Percentiles rank a stretch among this genome's conserved stretches.
These are phyloP conservation scores for Pseudogymnoascus pannorum DNA, from an alignment of 2,329 filamentous ascomycete genomes.

Conservation along the genomic window DNA sequence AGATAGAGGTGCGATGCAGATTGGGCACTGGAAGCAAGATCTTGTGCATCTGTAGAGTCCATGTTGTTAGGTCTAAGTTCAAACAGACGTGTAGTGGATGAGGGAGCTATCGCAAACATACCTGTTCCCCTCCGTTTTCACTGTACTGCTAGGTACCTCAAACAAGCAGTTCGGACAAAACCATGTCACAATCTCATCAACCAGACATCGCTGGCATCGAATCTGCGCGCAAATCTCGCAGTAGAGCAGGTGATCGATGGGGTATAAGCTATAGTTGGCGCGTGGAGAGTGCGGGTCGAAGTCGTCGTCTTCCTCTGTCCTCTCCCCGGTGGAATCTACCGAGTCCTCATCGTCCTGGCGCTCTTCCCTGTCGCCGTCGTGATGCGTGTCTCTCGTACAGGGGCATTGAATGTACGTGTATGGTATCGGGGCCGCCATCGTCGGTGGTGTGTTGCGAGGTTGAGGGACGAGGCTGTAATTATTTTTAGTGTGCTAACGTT, in stretches of 20 bases:
- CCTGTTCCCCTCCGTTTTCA: conserved; percentile 91
- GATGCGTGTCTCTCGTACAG: conserved; percentile 44
- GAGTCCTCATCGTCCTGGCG: conserved; percentile 29
- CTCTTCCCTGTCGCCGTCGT: conserved; percentile 15
- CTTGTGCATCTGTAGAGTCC: conserved; percentile 63
- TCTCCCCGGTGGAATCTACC: conserved; percentile 19
- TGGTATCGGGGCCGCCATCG: conserved; percentile 47
- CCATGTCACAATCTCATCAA: conserved; percentile 90
- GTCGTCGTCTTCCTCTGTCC: conserved; percentile 40
- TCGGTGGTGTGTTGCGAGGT: conserved; percentile 13
- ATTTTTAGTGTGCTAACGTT: neutral
- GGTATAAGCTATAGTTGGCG: conserved; percentile 86
- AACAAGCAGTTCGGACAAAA: conserved; percentile 95
- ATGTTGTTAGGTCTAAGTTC: neutral
- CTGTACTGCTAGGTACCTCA: conserved; percentile 86
- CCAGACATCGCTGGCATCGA: conserved; percentile 82
- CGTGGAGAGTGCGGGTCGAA: conserved; percentile 82
- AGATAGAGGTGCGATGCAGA: conserved; percentile 74
- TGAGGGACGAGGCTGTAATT: conserved; percentile 3
- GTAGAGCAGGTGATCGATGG: conserved; percentile 87
- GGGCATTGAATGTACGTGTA: conserved; percentile 64
- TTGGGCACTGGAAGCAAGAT: conserved; percentile 91
- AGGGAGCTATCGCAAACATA: conserved; percentile 34
- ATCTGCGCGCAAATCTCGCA: conserved; percentile 98
- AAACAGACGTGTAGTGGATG: neutral